Base-by-base conservation (phyloP, 305 asterid genomes). In the Fraxinus paxiana region DNA sequence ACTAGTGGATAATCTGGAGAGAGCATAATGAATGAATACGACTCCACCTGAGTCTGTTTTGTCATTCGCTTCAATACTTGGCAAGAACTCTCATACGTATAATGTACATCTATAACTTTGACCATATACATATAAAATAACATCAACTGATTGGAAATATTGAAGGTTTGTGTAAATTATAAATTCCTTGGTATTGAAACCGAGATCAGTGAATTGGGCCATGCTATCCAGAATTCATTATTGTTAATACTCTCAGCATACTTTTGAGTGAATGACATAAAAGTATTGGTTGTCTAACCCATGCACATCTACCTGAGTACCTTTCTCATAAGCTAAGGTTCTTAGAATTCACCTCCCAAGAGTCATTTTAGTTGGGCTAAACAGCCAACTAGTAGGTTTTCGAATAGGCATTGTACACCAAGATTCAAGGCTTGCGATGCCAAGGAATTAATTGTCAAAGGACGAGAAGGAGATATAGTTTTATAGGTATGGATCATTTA, bases 1-100 rank as follows among this genome's bases (percentile, higher is more conserved):
- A 28, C 12, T 81, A 51, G 48, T 69, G 28, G 22, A 77, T 86
- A 73, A 81, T 76, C 80, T 48, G 59, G 61, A 77, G 37, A 33
- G 67, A 75, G 76, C 82, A 30, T 77, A 24, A 56, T 70, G 31
- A 61, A 61, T 22, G 71, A 54, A 73, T 73, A 24, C 13, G 18
- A 80, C 10, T 56, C 59, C 48, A 38, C 35, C 81, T 28, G 30
- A 69, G 41, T 28, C 54, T 48, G 17, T 70, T 76, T 43, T 70
- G 77, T 75, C 26, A 33, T 74, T 56, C 56, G 35, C 28, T 59
- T 63, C 9, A 67, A 28, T 28, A 67, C 37, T 3, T 65, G 80
- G 78, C 75, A 13, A 43, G 2, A 33, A 46, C 48, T 22, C 7
- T 6, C 65, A 2, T 30, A 41, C 18, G 8, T 34, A 74, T 67